phyloP scores from a whole-genome alignment of 2,329 filamentous ascomycete genomes.

The Neofusicoccum cordaticola region DNA sequence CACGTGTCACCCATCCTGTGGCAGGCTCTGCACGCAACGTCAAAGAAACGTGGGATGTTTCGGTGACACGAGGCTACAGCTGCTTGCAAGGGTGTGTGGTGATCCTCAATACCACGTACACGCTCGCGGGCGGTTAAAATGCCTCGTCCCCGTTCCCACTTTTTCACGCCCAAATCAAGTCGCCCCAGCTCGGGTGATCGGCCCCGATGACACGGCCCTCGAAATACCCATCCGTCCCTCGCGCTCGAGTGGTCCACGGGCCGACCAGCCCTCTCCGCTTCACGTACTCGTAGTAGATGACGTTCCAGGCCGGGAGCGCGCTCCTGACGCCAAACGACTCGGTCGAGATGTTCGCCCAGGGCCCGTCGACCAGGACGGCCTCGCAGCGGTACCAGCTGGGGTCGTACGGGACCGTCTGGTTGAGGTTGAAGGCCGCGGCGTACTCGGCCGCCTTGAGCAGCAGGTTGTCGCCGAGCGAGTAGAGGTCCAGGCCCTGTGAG shows the following conservation, averaged over 20 bases:
- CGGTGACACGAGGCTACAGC: neutral
- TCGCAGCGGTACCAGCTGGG: constrained; percentile 40
- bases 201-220: constrained; percentile 18
- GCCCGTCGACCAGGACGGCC: constrained; percentile 40
- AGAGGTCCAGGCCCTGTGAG: constrained; percentile 39
- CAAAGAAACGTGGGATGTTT: no score
- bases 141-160: no score
- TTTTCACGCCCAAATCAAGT: constrained; percentile 25
- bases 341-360: constrained; percentile 33
- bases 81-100: neutral
- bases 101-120: no score
- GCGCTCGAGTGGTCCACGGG: constrained; percentile 22
- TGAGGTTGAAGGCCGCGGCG: constrained; percentile 40
- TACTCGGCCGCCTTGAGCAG: constrained; percentile 40
- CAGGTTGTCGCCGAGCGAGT: constrained; percentile 30
- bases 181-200: constrained; percentile 32
- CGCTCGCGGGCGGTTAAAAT: no score
- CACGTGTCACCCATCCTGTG: no score
- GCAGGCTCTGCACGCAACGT: no score
- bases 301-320: constrained; percentile 21
- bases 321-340: constrained; percentile 25
- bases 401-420: constrained; percentile 35
- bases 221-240: constrained; percentile 18
- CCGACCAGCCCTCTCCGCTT: constrained; percentile 25
- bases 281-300: constrained; percentile 35